Percentiles rank a stretch among this genome's conserved stretches.
Evolutionary conservation across 306 rosid species (phyloP).

Genomic region (Delonix regia): DNA sequence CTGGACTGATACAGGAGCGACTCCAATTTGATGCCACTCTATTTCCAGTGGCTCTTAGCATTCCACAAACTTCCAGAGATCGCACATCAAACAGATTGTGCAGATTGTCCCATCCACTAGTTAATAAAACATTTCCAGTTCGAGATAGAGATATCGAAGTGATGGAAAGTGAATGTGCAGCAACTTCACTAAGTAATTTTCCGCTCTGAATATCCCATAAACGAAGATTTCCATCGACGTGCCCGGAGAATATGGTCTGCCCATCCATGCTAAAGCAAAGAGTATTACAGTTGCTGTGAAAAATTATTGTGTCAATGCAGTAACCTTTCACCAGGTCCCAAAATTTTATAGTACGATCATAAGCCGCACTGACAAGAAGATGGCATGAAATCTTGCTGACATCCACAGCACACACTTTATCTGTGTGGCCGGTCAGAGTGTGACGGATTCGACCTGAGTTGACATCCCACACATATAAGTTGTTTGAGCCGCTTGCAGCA

Average conservation of each 20-base stretch:
- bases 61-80: slow-evolving; percentile 83
- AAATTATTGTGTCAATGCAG: slow-evolving; percentile 83
- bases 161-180: slow-evolving; percentile 78
- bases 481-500: slow-evolving; percentile 97
- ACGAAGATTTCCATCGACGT: slow-evolving; percentile 87
- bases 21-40: slow-evolving; percentile 94
- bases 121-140: slow-evolving; percentile 71
- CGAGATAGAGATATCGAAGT: slow-evolving; percentile 83
- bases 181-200: slow-evolving; percentile 80
- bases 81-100: slow-evolving; percentile 85
- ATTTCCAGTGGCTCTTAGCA: slow-evolving; percentile 70
- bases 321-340: slow-evolving; percentile 94
- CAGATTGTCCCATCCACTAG: slow-evolving; percentile 91
- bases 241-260: slow-evolving; percentile 83
- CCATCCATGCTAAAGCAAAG: slow-evolving; percentile 84
- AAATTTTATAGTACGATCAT: slow-evolving; percentile 90
- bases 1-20: slow-evolving; percentile 90
- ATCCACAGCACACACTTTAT: slow-evolving; percentile 94
- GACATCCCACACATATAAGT: slow-evolving; percentile 84
- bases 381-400: slow-evolving; percentile 84
- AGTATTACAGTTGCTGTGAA: slow-evolving; percentile 81
- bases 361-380: slow-evolving; percentile 83
- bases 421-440: slow-evolving; percentile 84
- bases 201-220: slow-evolving; percentile 85
- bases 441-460: slow-evolving; percentile 78